Base-by-base conservation (phyloP, 192 early-diverging fungal species). In the Linnemannia zychae region DNA sequence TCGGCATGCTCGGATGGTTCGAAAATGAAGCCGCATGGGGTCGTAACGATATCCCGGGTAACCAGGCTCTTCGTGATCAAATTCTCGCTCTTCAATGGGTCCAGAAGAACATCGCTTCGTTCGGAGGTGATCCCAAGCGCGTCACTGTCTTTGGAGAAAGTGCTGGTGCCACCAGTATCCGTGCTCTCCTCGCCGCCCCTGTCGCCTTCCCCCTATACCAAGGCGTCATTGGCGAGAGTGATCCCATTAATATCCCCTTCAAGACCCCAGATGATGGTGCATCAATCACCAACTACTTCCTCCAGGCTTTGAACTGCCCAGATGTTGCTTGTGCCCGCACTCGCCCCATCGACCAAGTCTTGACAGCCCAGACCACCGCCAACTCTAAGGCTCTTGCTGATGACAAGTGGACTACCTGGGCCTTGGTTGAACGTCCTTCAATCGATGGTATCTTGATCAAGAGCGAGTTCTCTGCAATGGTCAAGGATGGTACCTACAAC, bases 21-120 rank as follows among this genome's bases (percentile, higher is more conserved):
- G 81, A 82, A 63, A 73, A 73, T 50, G 47, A 17, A 11, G 22
- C 68, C 12, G 75, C 69, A 5, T 82, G 75, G 75, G 38, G 38
- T 24, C 81, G 81, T 6, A 52, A 48, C 40, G 28, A 57, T 11
- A 71, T 67, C 16, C 74, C 67, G 44, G 79, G 79, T 31, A 85
- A 85, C 74, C 77, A 76, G 37, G 83, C 83, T 6, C 18, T 92
- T 17, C 87, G 85, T 28, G 93, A 94, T 77, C 93, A 94, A 72
- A 74, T 89, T 37, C 37, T 77, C 7, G 93, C 91, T 22, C 72
- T 94, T 1, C 72, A 87, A 36, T 94, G 93, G 93, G 88, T 93
- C 5, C 36, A 91, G 48, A 67, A 92, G 66, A 89, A 94, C 72
- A 91, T 94, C 74, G 74, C 65, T 1, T 75, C 68, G 18, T 94